Base-by-base conservation (phyloP, 345 rosid species). In the Salix viminalis region DNA sequence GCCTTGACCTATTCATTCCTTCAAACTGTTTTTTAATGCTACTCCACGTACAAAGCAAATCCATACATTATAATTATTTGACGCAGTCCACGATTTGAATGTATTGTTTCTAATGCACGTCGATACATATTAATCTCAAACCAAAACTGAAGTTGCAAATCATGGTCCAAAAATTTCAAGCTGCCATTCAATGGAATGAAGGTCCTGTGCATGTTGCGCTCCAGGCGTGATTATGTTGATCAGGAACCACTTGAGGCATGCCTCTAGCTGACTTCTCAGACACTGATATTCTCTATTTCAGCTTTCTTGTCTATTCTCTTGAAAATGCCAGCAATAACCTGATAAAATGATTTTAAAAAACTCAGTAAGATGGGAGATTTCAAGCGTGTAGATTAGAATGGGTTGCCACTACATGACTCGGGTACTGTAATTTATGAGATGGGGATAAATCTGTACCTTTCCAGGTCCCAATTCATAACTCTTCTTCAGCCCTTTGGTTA, bases 381-480 rank as follows among this genome's bases (percentile, higher is more conserved):
- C 24, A 48, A 23, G 19, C 21, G 18, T 41, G 0, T 41, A 10
- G 24, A 41, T 0, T 32, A 5, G 19, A 46, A 44, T 16, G 46
- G 30, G 26, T n/a, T 10, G 10, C 62, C 4, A 12, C 19, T 37
- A 26, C 16, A 19, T 54, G 32, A 7, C 56, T 75, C 50, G 7
- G 26, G 34, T 52, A 9, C 36, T 69, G 44, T 37, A 36, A 67
- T 65, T 60, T 16, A 21, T 37, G n/a, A 19, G 11, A 15, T 16
- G 14, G 44, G 30, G 37, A 66, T 11, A 69, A 24, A 58, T 52
- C 67, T 36, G 9, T 84, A 93, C 99, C 97, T 94, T 96, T 85
- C 99, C 99, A 52, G 98, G 97, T 77, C 99, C 98, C 79, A 94
- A 81, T 82, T 96, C 99, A 19, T 89, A 96, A 80, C 97, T 89